Evolutionary conservation across 257 asterid genomes (phyloP), one percentile per base, ranked within the genome.

Genomic region (Dorcoceras hygrometricum): DNA sequence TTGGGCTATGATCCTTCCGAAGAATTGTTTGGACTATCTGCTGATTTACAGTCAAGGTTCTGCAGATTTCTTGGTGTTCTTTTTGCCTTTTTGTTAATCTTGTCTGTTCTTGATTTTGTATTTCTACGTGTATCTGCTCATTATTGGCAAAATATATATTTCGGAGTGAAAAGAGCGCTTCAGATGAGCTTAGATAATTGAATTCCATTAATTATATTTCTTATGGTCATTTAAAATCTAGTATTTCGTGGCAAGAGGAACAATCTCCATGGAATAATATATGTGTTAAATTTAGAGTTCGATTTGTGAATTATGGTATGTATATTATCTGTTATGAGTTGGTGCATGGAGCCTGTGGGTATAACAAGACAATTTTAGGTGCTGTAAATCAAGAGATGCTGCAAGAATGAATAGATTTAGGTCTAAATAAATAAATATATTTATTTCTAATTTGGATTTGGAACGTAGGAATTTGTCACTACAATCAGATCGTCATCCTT

Each of bases 1-100:
- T 69, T 83, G 80, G 83, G 89, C 7, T 85, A 82, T 81, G 96
- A 89, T 66, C 91, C 95, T 66, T 87, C 96, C 2, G 98, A 89
- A 72, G 98, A 89, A 72, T 80, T 91, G 23, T 84, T 84, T 78
- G 96, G 90, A 70, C 87, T 89, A 68, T 70, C 82, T 59, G 88
- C 31, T 48, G 95, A 89, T 70, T 71, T 80, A 59, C 89, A 89
- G 27, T 89, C 95, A 62, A 89, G 96, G 98, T 89, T 65, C 73
- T 60, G 31, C 29, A 78, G 11, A 60, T 26, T 68, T 60, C 61
- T 31, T 62, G 65, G 48, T 56, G 43, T 28, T n/a, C 29, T 24
- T 43, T 46, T 34, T 54, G n/a, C 25, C 24, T 28, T 12, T 66
- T 23, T 5, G 19, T 58, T 53, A 24, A 24, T 34, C 18, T 0